Base-by-base conservation (phyloP, 2,329 filamentous ascomycete genomes). In the Xenoacremonium recifei region DNA sequence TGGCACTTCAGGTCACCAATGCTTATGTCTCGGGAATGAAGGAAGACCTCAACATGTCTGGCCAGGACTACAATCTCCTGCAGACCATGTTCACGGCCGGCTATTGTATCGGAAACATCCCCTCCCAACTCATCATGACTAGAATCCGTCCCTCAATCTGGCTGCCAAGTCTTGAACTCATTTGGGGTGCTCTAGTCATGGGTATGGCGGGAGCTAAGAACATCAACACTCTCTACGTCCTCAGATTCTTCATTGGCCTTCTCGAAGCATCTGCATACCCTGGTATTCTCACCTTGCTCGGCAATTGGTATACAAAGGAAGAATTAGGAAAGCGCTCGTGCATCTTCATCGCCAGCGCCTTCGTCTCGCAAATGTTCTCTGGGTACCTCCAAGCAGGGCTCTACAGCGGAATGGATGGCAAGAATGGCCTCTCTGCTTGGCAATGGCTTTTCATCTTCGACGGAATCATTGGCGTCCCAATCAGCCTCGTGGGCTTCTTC, bases 211-310 rank as follows among this genome's bases (percentile, higher is more conserved):
- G 48, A 11, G 48, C 55, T 7, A 54, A 59, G 18, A 55, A 58
- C 37, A 45, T 57, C 4, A 27, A 45, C 11, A 48, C 44, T n/a
- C 48, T 63, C 5, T n/a, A n/a, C 37, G 60, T 42, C 12, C 49
- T 73, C n/a, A 65, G 70, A 3, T 73, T 75, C 55, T 66, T 73
- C 36, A 59, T 70, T 30, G 71, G 71, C 0, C 50, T 68, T 5
- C 57, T 69, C 31, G 65, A 64, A 5, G 62, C 63, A 13, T 63
- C 60, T 3, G 65, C 66, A 17, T 70, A 66, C 47, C 66, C 65
- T 4, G 63, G 61, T 6, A 61, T 65, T 20, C 62, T 68, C 21
- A 61, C 63, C 9, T 51, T 69, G 9, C 59, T 73, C 19, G 68
- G 70, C 27, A 66, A 65, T 44, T 73, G 69, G 68, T 73, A 72